phyloP scores from a whole-genome alignment of 2,329 filamentous ascomycete species.

The Endothia cerciana region DNA sequence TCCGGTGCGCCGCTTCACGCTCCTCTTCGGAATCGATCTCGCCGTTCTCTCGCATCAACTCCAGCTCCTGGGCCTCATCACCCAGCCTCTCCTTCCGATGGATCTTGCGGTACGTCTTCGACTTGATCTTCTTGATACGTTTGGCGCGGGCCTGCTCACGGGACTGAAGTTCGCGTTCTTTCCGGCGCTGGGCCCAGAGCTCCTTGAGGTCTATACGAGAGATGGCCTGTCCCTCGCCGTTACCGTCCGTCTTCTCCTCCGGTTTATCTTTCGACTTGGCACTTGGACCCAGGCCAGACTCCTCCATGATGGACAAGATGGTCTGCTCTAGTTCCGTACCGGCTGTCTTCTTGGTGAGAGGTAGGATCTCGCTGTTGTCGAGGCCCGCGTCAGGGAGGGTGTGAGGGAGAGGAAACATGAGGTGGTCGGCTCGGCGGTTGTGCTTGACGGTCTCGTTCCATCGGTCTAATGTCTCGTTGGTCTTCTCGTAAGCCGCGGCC shows the following conservation, averaged over 20 bases:
- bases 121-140: constrained; percentile 99
- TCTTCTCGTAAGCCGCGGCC: constrained; percentile 82
- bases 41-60: constrained; percentile 57
- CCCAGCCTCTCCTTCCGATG: constrained; percentile 75
- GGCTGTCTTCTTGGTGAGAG: constrained; percentile 66
- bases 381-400: constrained; percentile 65
- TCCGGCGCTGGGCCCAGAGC: constrained; percentile 73
- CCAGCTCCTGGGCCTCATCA: constrained; percentile 55
- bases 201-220: constrained; percentile 70
- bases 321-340: constrained; percentile 82
- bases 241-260: constrained; percentile 65
- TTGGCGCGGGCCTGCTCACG: constrained; percentile 86
- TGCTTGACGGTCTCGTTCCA: constrained; percentile 97
- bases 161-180: constrained; percentile 82
- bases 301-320: constrained; percentile 86
- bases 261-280: constrained; percentile 56
- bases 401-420: constrained; percentile 83
- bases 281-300: constrained; percentile 72
- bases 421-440: constrained; percentile 87
- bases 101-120: constrained; percentile 89
- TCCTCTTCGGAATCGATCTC: constrained; percentile 68
- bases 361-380: constrained; percentile 65
- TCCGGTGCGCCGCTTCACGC: constrained; percentile 68
- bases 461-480: constrained; percentile 84
- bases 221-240: constrained; percentile 73